Evolutionary conservation across 2,329 filamentous ascomycete genomes (phyloP), one percentile per base, ranked within the genome.

Genomic region (Fusarium drepaniforme): DNA sequence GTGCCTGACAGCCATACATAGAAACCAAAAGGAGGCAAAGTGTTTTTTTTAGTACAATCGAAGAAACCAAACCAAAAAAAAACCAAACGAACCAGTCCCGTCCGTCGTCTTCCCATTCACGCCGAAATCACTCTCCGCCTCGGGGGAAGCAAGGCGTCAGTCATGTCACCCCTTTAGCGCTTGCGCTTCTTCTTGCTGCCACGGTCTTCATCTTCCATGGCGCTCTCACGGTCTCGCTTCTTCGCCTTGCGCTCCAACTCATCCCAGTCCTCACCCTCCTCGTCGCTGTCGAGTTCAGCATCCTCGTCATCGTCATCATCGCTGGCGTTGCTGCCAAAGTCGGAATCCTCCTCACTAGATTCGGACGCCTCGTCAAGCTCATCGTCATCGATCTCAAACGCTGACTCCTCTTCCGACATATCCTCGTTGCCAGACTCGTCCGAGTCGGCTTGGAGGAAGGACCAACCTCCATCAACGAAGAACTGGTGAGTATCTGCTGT

Each of bases 401-500:
- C 96, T 5, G 92, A 95, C 84, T 98, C 97, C 80, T 98, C 94
- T 72, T 97, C 94, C 65, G 97, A 94, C 73, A 95, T 93, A 13
- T 93, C 92, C 1, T 91, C 92, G 1, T 86, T 90, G 51, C 90
- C 94, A 75, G 98, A 95, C 16, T 93, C 94, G 80, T 98, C 97
- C 1, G 93, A 95, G 70, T 98, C 96, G 40, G 93, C 93, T 64
- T 93, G 92, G 69, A 99, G 83, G 90, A 99, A 98, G 2, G 91
- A 93, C 97, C 97, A 99, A 56, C 97, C 97, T 37, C 97, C 97
- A 75, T 98, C 96, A 5, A 89, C 91, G 84, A 98, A 99, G 90
- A 99, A 99, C 78, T 93, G 91, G 82, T 99, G 96, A 3, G 97
- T 94, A 81, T 99, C 96, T 40, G 93, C 92, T 23, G 94, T 96